These are phyloP conservation scores for Hypomyces rosellus DNA, from an alignment of 2,329 filamentous ascomycete species.

Conservation along the genomic window DNA sequence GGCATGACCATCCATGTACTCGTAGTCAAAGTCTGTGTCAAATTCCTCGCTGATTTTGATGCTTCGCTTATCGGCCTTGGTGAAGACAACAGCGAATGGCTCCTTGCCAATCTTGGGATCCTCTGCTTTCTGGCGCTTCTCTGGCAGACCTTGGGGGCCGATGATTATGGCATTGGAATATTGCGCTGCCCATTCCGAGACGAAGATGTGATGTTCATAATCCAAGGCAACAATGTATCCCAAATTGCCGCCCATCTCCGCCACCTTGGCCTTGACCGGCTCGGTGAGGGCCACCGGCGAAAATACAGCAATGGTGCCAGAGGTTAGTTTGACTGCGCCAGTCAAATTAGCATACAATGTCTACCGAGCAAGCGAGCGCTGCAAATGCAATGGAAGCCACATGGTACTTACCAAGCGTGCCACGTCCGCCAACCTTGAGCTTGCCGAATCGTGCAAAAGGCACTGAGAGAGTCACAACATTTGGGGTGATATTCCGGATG, in stretches of 20 bases:
- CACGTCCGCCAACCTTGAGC: conserved; percentile 79
- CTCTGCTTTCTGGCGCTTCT: conserved; percentile 62
- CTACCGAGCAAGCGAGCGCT: background rate
- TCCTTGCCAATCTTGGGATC: conserved; percentile 42
- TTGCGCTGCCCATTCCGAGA: conserved; percentile 74
- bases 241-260: conserved; percentile 61
- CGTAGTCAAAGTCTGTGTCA: conserved; percentile 76
- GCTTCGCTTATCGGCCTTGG: conserved; percentile 44
- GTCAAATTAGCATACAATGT: background rate
- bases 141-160: conserved; percentile 73
- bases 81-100: conserved; percentile 63
- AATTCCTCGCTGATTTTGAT: conserved; percentile 67
- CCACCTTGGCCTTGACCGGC: conserved; percentile 58
- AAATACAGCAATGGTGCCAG: conserved; percentile 78
- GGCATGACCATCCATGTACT: conserved; percentile 71
- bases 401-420: conserved; percentile 64
- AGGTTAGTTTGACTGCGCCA: conserved; percentile 63
- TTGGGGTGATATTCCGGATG: conserved; percentile 75
- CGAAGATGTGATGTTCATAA: conserved; percentile 90
- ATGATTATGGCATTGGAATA: conserved; percentile 76
- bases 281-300: conserved; percentile 82
- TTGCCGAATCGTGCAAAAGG: conserved; percentile 78
- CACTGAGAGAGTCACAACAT: conserved; percentile 70
- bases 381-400: background rate
- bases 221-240: conserved; percentile 84